phyloP scores from a whole-genome alignment of 208 protist species.

The Acanthamoeba sp. region DNA sequence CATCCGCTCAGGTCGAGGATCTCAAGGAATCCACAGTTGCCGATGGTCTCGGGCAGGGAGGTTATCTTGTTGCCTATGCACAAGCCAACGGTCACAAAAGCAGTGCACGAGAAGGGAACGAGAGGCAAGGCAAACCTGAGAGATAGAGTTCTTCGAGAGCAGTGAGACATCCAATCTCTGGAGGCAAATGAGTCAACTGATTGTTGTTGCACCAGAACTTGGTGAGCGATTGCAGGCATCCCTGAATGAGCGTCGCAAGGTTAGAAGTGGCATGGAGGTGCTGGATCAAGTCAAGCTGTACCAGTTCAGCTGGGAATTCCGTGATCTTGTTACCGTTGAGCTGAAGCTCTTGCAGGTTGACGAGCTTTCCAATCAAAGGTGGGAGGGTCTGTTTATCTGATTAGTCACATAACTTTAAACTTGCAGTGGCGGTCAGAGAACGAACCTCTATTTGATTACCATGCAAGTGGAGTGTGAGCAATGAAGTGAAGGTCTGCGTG shows the following conservation, averaged over 20 bases:
- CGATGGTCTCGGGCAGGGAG: constrained; percentile 60
- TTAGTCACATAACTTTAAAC: no score
- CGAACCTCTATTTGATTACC: neutral
- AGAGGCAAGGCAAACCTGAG: neutral
- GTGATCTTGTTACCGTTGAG: constrained; percentile 1
- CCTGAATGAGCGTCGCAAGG: neutral
- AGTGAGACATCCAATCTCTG: constrained; percentile 72
- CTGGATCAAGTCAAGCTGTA: no score
- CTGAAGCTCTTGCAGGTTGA: neutral
- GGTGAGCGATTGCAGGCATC: constrained; percentile 51
- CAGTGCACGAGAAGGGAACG: no score
- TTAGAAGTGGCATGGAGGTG: neutral
- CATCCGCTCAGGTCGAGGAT: constrained; percentile 63
- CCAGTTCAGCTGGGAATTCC: neutral
- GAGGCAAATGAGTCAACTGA: constrained; percentile 27
- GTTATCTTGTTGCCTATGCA: neutral
- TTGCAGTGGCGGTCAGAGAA: no score
- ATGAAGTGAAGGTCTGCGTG: neutral
- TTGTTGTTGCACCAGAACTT: constrained; percentile 73
- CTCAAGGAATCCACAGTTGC: constrained; percentile 65
- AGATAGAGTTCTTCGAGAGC: constrained; percentile 52
- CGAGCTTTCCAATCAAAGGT: neutral
- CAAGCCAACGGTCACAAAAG: neutral
- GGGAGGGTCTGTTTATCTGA: neutral
- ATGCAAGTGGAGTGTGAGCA: neutral